A percentile compares a stretch with the other conserved stretches of the same genome.
Conservation (phyloP, 2,329 filamentous ascomycete genomes). For the Aspergillus ochraceus region DNA sequence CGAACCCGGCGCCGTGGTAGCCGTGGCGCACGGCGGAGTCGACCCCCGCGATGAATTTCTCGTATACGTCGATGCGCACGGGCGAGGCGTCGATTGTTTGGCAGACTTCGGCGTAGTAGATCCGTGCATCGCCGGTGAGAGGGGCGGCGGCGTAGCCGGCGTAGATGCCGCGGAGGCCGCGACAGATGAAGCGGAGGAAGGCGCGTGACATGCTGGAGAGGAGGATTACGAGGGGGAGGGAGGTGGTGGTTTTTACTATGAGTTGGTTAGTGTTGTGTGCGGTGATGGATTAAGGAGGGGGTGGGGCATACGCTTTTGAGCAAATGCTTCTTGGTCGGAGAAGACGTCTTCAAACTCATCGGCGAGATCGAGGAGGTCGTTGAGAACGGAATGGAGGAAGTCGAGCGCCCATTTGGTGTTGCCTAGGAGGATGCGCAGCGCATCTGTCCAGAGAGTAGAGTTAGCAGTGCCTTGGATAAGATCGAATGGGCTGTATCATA, state of each 20-base stretch:
- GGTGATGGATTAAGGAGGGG: background rate
- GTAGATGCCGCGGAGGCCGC: slow-evolving; percentile 60
- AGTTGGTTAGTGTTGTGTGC: background rate
- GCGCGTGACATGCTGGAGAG: slow-evolving; percentile 73
- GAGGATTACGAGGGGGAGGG: slow-evolving; percentile 55
- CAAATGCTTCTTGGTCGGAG: slow-evolving; percentile 36
- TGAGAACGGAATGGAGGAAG: slow-evolving; percentile 56
- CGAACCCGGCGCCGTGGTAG: slow-evolving; percentile 49
- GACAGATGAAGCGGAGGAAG: slow-evolving; percentile 69
- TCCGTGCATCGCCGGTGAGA: slow-evolving; percentile 37
- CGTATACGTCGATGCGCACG: slow-evolving; percentile 62
- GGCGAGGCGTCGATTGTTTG: slow-evolving; percentile 53
- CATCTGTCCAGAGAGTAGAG: slow-evolving; percentile 51
- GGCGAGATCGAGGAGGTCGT: slow-evolving; percentile 51
- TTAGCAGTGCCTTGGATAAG: background rate
- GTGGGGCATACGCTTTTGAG: slow-evolving; percentile 33
- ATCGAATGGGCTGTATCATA: slow-evolving; percentile 29
- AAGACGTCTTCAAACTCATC: slow-evolving; percentile 38
- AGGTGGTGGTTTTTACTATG: slow-evolving; percentile 38
- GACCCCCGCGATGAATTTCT: slow-evolving; percentile 65
- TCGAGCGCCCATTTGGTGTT: slow-evolving; percentile 79
- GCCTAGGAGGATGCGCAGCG: slow-evolving; percentile 70
- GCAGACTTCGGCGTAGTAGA: slow-evolving; percentile 56
- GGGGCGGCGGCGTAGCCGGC: slow-evolving; percentile 42
- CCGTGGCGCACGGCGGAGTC: slow-evolving; percentile 64